A percentile compares a stretch with the other conserved stretches of the same genome.
Evolutionary conservation across 495 filamentous ascomycete species (phyloP).

Genomic region (Darksidea phi): DNA sequence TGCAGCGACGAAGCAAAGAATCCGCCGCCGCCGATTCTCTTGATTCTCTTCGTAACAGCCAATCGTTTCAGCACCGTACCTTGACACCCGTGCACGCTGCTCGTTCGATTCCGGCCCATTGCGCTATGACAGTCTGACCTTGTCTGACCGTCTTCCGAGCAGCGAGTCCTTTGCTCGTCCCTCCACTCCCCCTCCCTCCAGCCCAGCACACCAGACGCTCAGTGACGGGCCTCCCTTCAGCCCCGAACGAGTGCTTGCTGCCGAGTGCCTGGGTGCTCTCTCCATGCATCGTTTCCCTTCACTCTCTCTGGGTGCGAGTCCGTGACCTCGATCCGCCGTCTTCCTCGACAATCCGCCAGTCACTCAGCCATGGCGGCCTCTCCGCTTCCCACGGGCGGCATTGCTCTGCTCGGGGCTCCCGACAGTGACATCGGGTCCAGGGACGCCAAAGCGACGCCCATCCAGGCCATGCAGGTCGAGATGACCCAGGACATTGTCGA

Average conservation of each 20-base stretch:
- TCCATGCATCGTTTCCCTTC: slow-evolving; percentile 34
- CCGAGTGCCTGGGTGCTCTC: slow-evolving; percentile 31
- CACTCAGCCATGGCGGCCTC: slow-evolving; percentile 22
- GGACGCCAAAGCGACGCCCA: slow-evolving; percentile 24
- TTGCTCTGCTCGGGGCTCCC: slow-evolving; percentile 36
- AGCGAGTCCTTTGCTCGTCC: slow-evolving; percentile 32
- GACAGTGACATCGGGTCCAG: slow-evolving; percentile 33
- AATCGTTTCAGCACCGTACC: slow-evolving; percentile 37
- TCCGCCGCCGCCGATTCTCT: slow-evolving; percentile 29
- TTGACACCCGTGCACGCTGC: slow-evolving; percentile 24
- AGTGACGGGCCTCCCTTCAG: slow-evolving; percentile 6
- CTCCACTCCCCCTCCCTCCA: slow-evolving; percentile 21
- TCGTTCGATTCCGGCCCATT: slow-evolving; percentile 31
- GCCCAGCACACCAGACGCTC: slow-evolving; percentile 27
- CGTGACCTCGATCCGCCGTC: slow-evolving; percentile 18
- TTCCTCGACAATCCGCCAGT: slow-evolving; percentile 14
- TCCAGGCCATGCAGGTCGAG: slow-evolving; percentile 40
- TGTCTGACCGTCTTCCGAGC: slow-evolving; percentile 29
- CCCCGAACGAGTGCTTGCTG: slow-evolving; percentile 1
- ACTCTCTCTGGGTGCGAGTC: slow-evolving; percentile 25
- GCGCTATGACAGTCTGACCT: slow-evolving; percentile 39
- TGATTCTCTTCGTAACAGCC: slow-evolving; percentile 35
- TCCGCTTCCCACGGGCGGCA: slow-evolving; percentile 18
- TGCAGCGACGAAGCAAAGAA: slow-evolving; percentile 8
- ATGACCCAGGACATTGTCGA: slow-evolving; percentile 36